Evolutionary conservation across 345 rosid genomes (phyloP), one percentile per base, ranked within the genome.

Genomic region (Linum tenue): DNA sequence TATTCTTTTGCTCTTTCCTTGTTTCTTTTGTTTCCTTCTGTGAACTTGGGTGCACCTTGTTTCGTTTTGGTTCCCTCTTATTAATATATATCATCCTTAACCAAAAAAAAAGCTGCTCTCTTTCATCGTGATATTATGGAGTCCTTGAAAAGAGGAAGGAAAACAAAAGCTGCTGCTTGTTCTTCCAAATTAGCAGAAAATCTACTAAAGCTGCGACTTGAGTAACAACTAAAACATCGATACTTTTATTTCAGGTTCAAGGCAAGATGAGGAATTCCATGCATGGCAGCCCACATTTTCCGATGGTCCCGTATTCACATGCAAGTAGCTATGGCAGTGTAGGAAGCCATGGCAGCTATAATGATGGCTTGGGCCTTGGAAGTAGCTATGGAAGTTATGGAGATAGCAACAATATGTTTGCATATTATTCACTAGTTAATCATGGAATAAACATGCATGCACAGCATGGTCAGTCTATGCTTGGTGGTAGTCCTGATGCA

Each of bases 11-110:
- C n/a, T n/a, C n/a, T n/a, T n/a, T n/a, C n/a, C n/a, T n/a, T n/a
- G n/a, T n/a, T n/a, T n/a, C n/a, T n/a, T 41, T 14, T 59, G 22
- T 69, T 58, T 67, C 38, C 6, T 66, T 60, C 63, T 67, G 39
- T 59, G 97, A 95, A 64, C n/a, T n/a, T n/a, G n/a, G 96, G 96
- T 64, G 99, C 97, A 75, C 97, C 90, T 79, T 94, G 99, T 97
- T 88, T 90, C 80, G 95, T 97, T 69, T 96, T 97, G 74, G 99
- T 97, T 68, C 95, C 90, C 72, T 94, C 99, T 76, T 97, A n/a
- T 97, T 64, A 83, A 87, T 76, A 97, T 94, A n/a, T n/a, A n/a
- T n/a, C n/a, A n/a, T n/a, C n/a, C n/a, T n/a, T n/a, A n/a, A n/a
- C n/a, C n/a, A n/a, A n/a, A n/a, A n/a, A n/a, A n/a, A n/a, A 79